A percentile compares a stretch with the other conserved stretches of the same genome.
These are phyloP conservation scores for Pseudocercospora crystallina DNA, from an alignment of 2,329 filamentous ascomycete species.

Conservation along the genomic window DNA sequence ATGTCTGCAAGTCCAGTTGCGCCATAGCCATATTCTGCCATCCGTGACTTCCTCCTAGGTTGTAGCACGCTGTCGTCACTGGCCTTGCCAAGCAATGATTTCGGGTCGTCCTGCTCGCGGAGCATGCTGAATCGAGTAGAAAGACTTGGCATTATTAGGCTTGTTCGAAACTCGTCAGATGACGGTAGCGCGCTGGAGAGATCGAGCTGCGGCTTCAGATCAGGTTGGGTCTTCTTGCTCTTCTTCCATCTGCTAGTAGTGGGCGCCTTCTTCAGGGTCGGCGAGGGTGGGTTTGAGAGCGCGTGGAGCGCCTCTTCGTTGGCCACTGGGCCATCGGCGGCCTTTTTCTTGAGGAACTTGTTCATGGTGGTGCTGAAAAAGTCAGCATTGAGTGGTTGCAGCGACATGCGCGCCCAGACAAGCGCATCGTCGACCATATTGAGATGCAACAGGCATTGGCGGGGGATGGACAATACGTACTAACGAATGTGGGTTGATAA, in stretches of 20 bases:
- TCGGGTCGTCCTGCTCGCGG: constrained; percentile 88
- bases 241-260: constrained; percentile 42
- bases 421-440: constrained; percentile 6
- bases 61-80: constrained; percentile 91
- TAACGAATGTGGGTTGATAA: constrained; percentile 15
- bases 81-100: constrained; percentile 84
- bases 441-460: constrained; percentile 1
- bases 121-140: constrained; percentile 97
- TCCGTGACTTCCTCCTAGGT: constrained; percentile 75
- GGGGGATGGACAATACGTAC: constrained; percentile 8
- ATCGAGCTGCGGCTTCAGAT: constrained; percentile 65
- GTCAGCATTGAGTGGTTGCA: constrained; percentile 18
- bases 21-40: constrained; percentile 68
- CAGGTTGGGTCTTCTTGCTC: constrained; percentile 53
- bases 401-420: constrained; percentile 3
- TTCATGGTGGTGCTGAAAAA: constrained; percentile 60
- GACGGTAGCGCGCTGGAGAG: constrained; percentile 73
- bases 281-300: constrained; percentile 21
- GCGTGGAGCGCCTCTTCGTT: constrained; percentile 23
- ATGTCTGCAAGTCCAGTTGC: constrained; percentile 71
- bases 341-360: constrained; percentile 74
- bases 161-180: constrained; percentile 88
- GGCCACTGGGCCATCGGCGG: constrained; percentile 53
- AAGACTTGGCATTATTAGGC: constrained; percentile 90
- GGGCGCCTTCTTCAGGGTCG: constrained; percentile 31